These are phyloP conservation scores for Suhomyces maxii DNA, from an alignment of 1,139 yeast species.

Conservation along the genomic window DNA sequence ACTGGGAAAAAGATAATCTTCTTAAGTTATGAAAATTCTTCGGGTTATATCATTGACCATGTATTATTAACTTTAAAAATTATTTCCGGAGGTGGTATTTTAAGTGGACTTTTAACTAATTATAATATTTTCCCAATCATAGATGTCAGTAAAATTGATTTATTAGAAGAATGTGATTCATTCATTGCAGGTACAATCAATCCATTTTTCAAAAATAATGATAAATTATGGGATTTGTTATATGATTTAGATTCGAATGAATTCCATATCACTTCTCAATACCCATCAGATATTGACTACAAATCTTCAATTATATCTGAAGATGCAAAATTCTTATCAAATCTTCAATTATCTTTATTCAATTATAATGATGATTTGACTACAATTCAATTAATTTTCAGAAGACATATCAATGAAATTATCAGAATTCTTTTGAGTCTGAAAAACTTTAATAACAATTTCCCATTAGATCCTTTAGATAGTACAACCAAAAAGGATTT, in stretches of 20 bases:
- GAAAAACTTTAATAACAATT: constrained; percentile 33
- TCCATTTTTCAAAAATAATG: constrained; percentile 62
- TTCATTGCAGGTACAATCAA: constrained; percentile 68
- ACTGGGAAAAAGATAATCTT: constrained; percentile 58
- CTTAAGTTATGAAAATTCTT: constrained; percentile 55
- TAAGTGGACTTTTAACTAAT: constrained; percentile 49
- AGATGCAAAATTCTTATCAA: constrained; percentile 49
- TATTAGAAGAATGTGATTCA: constrained; percentile 52
- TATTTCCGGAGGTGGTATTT: constrained; percentile 59
- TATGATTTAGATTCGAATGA: constrained; percentile 57
- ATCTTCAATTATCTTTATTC: constrained; percentile 44
- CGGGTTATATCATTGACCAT: constrained; percentile 57
- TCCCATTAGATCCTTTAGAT: constrained; percentile 17
- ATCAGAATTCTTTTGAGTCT: constrained; percentile 42
- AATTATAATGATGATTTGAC: constrained; percentile 51
- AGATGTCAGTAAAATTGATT: constrained; percentile 61
- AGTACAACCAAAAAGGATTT: constrained; percentile 18
- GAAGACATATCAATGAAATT: constrained; percentile 50
- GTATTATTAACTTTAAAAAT: constrained; percentile 54
- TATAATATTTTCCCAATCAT: constrained; percentile 60
- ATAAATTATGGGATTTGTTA: constrained; percentile 57
- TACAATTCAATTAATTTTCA: constrained; percentile 47
- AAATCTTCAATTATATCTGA: constrained; percentile 45
- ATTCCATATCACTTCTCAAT: constrained; percentile 31
- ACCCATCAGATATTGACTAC: constrained; percentile 18